phyloP scores from a whole-genome alignment of 2,329 filamentous ascomycete genomes.

The Aspergillus amoenus region DNA sequence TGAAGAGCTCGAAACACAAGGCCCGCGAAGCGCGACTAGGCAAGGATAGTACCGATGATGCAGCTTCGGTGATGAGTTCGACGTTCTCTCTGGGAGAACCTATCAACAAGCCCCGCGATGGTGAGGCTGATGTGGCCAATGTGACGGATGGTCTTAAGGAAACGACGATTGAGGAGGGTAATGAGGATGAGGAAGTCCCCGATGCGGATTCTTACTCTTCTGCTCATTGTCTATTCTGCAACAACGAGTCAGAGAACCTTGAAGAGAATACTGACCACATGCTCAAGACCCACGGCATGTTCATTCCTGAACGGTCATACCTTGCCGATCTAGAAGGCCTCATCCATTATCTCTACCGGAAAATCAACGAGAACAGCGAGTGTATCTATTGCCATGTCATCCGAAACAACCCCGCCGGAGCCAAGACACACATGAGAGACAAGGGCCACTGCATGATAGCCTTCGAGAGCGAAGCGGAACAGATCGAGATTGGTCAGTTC shows the following conservation, averaged over 20 bases:
- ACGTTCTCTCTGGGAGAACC: conserved; percentile 89
- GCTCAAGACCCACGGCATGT: conserved; percentile 91
- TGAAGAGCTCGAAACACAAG: conserved; percentile 88
- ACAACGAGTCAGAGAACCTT: conserved; percentile 73
- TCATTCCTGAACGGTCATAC: conserved; percentile 86
- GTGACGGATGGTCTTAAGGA: conserved; percentile 77
- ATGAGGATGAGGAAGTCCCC: conserved; percentile 43
- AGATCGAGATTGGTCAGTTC: conserved; percentile 91
- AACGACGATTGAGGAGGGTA: conserved; percentile 53
- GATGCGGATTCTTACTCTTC: conserved; percentile 46
- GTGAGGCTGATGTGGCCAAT: conserved; percentile 72
- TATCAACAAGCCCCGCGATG: conserved; percentile 57
- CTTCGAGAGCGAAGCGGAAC: conserved; percentile 82
- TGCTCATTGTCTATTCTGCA: conserved; percentile 83
- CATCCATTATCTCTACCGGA: conserved; percentile 73
- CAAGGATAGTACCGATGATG: conserved; percentile 59
- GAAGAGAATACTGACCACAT: conserved; percentile 83
- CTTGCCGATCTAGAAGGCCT: conserved; percentile 80
- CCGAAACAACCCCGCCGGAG: conserved; percentile 73
- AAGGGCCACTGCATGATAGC: conserved; percentile 97
- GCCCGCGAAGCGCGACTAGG: conserved; percentile 58
- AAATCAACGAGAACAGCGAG: conserved; percentile 75
- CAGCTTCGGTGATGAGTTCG: conserved; percentile 81
- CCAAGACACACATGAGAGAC: conserved; percentile 96
- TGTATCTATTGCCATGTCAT: conserved; percentile 86